Percentiles rank a stretch among this genome's conserved stretches.
Conservation (phyloP, 305 asterid genomes). For the Stenogyne calaminthoides region DNA sequence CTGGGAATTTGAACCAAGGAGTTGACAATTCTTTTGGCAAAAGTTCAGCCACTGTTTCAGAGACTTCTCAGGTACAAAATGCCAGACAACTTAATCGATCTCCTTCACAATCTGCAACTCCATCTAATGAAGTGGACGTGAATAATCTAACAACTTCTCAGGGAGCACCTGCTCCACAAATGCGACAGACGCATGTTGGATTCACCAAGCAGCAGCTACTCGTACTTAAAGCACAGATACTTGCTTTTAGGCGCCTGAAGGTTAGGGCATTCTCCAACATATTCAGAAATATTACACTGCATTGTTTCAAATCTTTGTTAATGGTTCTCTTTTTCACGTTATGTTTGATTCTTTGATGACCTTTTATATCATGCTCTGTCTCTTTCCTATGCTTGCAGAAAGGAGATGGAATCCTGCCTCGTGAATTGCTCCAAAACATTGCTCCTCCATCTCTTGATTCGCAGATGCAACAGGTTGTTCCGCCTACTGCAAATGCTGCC, state of each 20-base stretch:
- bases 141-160: conserved; percentile 59
- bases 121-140: conserved; percentile 61
- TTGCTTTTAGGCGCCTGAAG: conserved; percentile 96
- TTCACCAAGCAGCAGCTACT: conserved; percentile 91
- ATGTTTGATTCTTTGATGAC: conserved; percentile 25
- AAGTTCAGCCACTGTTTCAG: conserved; percentile 47
- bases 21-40: conserved; percentile 58
- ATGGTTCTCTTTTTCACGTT: conserved; percentile 2
- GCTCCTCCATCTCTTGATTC: conserved; percentile 83
- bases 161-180: conserved; percentile 50
- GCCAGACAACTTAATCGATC: conserved; percentile 62
- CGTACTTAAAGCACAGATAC: conserved; percentile 96
- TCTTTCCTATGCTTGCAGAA: conserved; percentile 60
- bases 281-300: conserved; percentile 21
- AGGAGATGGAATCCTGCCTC: conserved; percentile 92
- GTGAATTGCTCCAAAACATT: conserved; percentile 88
- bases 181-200: conserved; percentile 56
- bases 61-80: conserved; percentile 61
- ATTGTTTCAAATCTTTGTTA: conserved; percentile 17
- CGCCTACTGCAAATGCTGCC: conserved; percentile 50
- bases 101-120: conserved; percentile 58
- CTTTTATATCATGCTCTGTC: conserved; percentile 21
- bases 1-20: conserved; percentile 70
- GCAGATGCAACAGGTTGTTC: conserved; percentile 55
- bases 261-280: conserved; percentile 42